Evolutionary conservation across 2,329 filamentous ascomycete genomes (phyloP).

Genomic region (Fusarium protoensiforme): DNA sequence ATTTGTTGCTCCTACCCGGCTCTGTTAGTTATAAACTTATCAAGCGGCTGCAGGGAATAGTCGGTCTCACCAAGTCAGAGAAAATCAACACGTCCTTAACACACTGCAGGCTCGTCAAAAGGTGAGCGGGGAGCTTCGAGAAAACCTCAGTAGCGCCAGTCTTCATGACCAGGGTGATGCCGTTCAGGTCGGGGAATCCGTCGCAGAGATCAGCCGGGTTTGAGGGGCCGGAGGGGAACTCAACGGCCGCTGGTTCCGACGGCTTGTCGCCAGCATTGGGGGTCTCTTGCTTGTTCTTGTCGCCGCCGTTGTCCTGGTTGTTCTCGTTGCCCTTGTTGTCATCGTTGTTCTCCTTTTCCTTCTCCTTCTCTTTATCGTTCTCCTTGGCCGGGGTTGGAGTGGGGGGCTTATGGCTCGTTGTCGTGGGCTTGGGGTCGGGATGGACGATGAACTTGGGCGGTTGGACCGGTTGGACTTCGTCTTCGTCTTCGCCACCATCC

Average conservation of each 20-base stretch:
- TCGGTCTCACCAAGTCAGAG: constrained; percentile 58
- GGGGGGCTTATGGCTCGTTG: neutral
- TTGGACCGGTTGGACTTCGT: neutral
- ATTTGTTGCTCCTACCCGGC: constrained; percentile 58
- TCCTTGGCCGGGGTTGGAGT: neutral
- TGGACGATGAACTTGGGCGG: neutral
- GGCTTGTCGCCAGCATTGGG: neutral
- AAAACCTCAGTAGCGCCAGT: constrained; percentile 68
- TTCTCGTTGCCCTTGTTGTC: neutral
- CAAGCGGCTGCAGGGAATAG: neutral
- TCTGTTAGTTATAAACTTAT: constrained; percentile 13
- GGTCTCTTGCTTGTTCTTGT: neutral
- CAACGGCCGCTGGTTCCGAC: constrained; percentile 2
- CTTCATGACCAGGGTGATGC: constrained; percentile 66
- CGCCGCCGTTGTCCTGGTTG: neutral
- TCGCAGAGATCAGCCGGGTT: constrained; percentile 46
- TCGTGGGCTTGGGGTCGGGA: neutral
- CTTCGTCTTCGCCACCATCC: constrained; percentile 7
- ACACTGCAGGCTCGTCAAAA: constrained; percentile 65
- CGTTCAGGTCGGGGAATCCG: constrained; percentile 55
- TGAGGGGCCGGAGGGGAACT: constrained; percentile 22
- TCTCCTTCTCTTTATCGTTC: constrained; percentile 6
- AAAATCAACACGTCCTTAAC: constrained; percentile 67
- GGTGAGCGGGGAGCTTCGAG: constrained; percentile 65
- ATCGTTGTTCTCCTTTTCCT: neutral